phyloP scores from a whole-genome alignment of 768 basidiomycete genomes.

The Chalciporus sphaerocephalus region DNA sequence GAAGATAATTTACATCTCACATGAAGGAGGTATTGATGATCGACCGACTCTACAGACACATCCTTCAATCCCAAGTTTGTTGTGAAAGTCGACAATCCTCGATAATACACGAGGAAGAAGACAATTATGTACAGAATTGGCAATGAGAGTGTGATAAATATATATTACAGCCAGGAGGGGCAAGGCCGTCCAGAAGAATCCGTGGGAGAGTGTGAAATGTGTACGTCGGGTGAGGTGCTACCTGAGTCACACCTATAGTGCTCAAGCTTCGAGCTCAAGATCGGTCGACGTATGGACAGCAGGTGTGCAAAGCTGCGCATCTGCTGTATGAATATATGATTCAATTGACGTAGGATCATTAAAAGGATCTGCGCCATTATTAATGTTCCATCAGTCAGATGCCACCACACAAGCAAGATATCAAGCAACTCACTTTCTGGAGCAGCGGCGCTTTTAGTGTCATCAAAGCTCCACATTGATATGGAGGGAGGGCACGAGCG shows the following conservation, averaged over 20 bases:
- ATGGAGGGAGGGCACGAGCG: not conserved
- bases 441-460: not conserved
- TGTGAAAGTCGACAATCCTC: too few relatives aligned
- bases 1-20: too few relatives aligned
- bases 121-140: not conserved
- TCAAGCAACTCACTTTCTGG: too few relatives aligned
- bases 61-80: too few relatives aligned
- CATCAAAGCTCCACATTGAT: too few relatives aligned
- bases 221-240: not conserved
- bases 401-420: too few relatives aligned
- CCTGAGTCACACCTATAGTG: not conserved
- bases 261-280: not conserved
- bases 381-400: too few relatives aligned
- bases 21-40: too few relatives aligned
- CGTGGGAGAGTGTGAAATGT: not conserved
- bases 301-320: not conserved
- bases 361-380: too few relatives aligned
- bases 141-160: not conserved
- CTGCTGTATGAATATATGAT: not conserved
- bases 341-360: not conserved
- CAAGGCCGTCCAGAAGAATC: not conserved
- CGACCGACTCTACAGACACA: too few relatives aligned
- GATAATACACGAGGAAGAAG: too few relatives aligned
- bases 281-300: not conserved
- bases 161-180: not conserved